Conservation (phyloP, 257 asterid genomes). For the Penstemon davidsonii region DNA sequence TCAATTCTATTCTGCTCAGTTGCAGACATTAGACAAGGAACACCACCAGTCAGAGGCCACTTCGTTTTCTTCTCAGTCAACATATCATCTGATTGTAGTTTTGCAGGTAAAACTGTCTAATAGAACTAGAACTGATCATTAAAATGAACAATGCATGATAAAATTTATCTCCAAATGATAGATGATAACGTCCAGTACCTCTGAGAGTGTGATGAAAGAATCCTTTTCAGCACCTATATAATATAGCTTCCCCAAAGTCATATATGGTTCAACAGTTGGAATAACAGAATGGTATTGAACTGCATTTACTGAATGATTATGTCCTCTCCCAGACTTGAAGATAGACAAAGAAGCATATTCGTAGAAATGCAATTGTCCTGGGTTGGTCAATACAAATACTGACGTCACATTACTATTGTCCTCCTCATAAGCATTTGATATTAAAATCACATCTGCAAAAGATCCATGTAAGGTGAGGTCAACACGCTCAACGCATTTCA, state of each 20-base stretch:
- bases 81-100: conserved; percentile 38
- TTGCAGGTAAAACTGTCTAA: conserved; percentile 61
- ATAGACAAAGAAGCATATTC: conserved; percentile 55
- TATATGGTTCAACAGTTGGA: conserved; percentile 80
- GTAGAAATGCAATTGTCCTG: conserved; percentile 83
- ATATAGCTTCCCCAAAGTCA: conserved; percentile 70
- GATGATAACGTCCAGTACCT: conserved; percentile 51
- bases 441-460: conserved; percentile 71
- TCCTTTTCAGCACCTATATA: conserved; percentile 38
- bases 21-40: conserved; percentile 50
- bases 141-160: conserved; percentile 20
- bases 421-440: conserved; percentile 48
- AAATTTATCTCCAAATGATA: conserved; percentile 21
- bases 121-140: conserved; percentile 38
- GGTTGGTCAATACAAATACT: conserved; percentile 75
- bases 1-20: conserved; percentile 48
- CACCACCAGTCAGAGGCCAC: conserved; percentile 87
- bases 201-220: conserved; percentile 38
- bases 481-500: conserved; percentile 79
- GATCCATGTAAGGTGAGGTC: conserved; percentile 89
- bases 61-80: conserved; percentile 38
- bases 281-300: conserved; percentile 60
- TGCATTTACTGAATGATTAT: conserved; percentile 48
- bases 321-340: conserved; percentile 62
- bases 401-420: conserved; percentile 48